Conservation (phyloP, 305 asterid species). For the Solanum hybrid region DNA sequence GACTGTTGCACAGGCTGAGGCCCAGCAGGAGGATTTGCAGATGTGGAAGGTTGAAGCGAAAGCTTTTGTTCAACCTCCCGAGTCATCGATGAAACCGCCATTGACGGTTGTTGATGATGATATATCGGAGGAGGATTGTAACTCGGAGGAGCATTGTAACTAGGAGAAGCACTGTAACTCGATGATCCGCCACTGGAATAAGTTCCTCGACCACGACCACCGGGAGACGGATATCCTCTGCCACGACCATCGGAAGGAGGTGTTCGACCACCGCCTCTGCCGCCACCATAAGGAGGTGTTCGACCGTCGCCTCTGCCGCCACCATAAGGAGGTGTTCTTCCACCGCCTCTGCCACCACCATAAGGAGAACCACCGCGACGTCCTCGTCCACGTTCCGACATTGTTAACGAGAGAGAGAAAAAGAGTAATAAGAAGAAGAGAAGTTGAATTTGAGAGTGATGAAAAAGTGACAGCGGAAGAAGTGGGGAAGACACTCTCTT, state of each 20-base stretch:
- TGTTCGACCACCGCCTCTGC: conserved; percentile 7
- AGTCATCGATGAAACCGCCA: conserved; percentile 12
- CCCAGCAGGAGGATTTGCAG: background rate
- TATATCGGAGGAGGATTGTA: conserved; percentile 13
- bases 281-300: background rate
- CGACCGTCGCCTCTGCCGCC: background rate
- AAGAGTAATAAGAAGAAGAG: background rate
- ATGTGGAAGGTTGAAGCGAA: conserved; percentile 19
- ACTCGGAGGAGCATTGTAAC: background rate
- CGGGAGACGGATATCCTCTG: background rate
- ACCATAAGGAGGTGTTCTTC: background rate
- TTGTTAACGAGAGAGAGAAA: background rate
- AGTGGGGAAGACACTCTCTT: background rate
- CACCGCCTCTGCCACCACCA: background rate
- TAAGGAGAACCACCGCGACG: conserved; percentile 8
- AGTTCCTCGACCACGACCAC: background rate
- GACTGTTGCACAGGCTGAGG: background rate
- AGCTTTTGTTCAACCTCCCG: conserved; percentile 30
- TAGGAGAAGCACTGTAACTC: conserved; percentile 13
- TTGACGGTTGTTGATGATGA: background rate
- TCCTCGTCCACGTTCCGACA: conserved; percentile 24
- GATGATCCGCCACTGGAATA: background rate
- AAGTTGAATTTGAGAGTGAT: background rate
- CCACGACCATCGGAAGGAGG: conserved; percentile 10
- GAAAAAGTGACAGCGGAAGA: background rate